Evolutionary conservation across 129 eudicot species (phyloP), one percentile per base, ranked within the genome.

Genomic region (Flaveria ramosissima): DNA sequence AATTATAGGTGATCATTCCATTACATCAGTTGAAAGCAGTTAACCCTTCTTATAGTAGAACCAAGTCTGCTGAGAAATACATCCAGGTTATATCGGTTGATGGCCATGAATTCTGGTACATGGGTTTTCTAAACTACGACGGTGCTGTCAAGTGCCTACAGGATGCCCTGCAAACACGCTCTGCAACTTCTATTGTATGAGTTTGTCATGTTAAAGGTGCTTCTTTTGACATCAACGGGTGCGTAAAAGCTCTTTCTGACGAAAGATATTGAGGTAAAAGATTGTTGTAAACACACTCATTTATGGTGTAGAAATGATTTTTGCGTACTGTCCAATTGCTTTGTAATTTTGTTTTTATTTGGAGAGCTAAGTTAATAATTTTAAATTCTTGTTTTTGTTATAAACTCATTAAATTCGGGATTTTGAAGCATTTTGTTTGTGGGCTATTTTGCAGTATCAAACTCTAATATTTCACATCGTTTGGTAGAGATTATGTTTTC

Each of bases 91-190:
- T 90, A 65, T 90, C 98, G 0, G 82, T 90, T 30, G 98, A 93
- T 60, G 86, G 85, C 56, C 98, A 90, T 84, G 98, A 93, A 56
- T 93, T 93, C 78, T 93, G 98, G 98, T 90, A 72, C 75, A 86
- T 93, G 98, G 95, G 98, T 6, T 93, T 93, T 75, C 71, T 93
- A 30, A 81, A 88, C 71, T 90, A 93, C 26, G 84, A 79, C 19
- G 86, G 90, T 53, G 98, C 98, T 16, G 92, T 93, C 32, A 67
- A 80, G 71, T 81, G 85, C 79, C 84, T 93, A 30, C 83, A 86
- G 70, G 89, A 83, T 36, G 90, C 89, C 68, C 73, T 88, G 39
- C 78, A 79, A 78, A 82, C 77, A 27, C 84, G 42, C 63, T 68
- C 32, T 20, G 24, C 68, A 7, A 77, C 78, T 56, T 80, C 90